Evolutionary conservation across 495 filamentous ascomycete genomes (phyloP).

Genomic region (Copromyces sp.): DNA sequence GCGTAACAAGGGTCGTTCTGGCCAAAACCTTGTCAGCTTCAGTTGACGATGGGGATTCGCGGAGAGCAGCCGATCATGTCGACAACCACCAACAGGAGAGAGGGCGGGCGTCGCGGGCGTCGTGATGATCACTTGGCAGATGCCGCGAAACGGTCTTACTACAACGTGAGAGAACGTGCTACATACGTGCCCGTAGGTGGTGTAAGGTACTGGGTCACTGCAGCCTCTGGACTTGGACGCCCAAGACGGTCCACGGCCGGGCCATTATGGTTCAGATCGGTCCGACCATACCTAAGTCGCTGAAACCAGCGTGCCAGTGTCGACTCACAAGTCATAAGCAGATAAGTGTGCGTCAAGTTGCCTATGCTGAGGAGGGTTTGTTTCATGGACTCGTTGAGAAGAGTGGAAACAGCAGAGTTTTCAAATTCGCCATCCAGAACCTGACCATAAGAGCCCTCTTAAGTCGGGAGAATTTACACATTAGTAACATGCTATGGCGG

Average conservation of each 20-base stretch:
- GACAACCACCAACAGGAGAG: background rate
- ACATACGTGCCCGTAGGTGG: background rate
- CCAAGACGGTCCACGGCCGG: background rate
- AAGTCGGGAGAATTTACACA: background rate
- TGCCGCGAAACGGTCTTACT: background rate
- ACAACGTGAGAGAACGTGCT: background rate
- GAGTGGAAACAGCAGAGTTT: background rate
- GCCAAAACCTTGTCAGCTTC: background rate
- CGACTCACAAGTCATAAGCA: background rate
- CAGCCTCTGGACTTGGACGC: background rate
- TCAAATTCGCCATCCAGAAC: background rate
- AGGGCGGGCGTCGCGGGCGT: background rate
- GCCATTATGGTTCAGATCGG: background rate
- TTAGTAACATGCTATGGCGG: background rate
- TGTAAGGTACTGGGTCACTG: background rate
- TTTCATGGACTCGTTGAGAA: background rate
- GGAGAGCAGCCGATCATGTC: background rate
- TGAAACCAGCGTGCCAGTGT: background rate
- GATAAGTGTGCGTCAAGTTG: background rate
- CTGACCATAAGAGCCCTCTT: background rate
- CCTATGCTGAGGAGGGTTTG: background rate
- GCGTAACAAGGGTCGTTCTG: background rate
- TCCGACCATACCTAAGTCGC: background rate
- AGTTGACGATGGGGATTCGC: background rate
- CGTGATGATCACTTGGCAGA: background rate